A percentile compares a stretch with the other conserved stretches of the same genome.
Evolutionary conservation across 179 eudicot species (phyloP).

Genomic region (Gypsophila paniculata): DNA sequence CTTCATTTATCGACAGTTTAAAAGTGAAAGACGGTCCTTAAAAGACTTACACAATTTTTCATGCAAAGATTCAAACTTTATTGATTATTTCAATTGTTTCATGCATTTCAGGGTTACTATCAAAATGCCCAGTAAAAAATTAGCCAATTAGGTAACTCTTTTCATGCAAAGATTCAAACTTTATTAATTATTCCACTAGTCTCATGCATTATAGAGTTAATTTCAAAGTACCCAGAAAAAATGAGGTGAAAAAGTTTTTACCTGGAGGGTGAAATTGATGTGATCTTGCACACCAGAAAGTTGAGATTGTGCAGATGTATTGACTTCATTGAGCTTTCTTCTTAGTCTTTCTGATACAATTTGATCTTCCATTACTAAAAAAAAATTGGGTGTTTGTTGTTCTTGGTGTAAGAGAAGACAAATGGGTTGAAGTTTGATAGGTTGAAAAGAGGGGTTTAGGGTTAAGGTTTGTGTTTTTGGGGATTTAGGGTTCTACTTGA

Average conservation of each 20-base stretch:
- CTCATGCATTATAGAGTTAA: not conserved
- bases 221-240: not conserved
- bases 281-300: constrained; percentile 79
- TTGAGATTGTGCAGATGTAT: constrained; percentile 72
- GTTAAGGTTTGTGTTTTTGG: constrained; percentile 3
- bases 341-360: constrained; percentile 74
- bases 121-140: constrained; percentile 4
- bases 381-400: constrained; percentile 16
- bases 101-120: not conserved
- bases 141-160: too few relatives aligned
- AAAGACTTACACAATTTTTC: too few relatives aligned
- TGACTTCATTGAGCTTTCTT: constrained; percentile 76
- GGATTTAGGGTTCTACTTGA: not conserved
- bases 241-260: not conserved
- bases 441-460: constrained; percentile 11
- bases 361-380: constrained; percentile 67
- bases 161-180: too few relatives aligned
- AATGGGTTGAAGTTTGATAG: too few relatives aligned
- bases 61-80: not conserved
- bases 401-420: not conserved
- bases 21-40: too few relatives aligned
- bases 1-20: not conserved
- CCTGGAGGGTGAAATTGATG: constrained; percentile 95
- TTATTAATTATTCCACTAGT: too few relatives aligned
- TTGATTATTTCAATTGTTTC: not conserved